phyloP scores from a whole-genome alignment of 108 stramenopile species.

The Cyclotella cryptica region DNA sequence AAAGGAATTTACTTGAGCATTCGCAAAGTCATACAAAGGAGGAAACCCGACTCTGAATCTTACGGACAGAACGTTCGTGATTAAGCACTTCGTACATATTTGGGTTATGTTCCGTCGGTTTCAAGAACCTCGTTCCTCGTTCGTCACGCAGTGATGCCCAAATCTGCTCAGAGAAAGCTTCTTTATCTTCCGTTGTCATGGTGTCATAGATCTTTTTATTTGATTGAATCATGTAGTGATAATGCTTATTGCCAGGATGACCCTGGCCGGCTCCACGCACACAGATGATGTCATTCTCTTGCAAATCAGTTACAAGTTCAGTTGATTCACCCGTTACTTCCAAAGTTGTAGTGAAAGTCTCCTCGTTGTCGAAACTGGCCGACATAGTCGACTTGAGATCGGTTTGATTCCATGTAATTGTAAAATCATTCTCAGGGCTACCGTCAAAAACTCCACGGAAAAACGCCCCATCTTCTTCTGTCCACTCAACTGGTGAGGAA shows the following conservation, averaged over 20 bases:
- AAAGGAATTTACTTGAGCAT: too few species aligned
- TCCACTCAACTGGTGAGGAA: not conserved
- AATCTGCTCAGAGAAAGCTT: not conserved
- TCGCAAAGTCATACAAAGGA: too few species aligned
- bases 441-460: constrained; percentile 11
- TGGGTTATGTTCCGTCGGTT: constrained; percentile 1
- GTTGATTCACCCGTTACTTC: not conserved
- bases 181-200: not conserved
- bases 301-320: not conserved
- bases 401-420: not conserved
- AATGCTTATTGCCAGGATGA: constrained; percentile 12
- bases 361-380: not conserved
- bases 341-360: not conserved
- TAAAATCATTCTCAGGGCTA: not conserved
- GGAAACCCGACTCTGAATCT: not conserved
- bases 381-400: too few species aligned
- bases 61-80: constrained; percentile 3
- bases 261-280: not conserved
- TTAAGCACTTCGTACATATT: not conserved
- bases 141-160: not conserved
- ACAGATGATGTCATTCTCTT: constrained; percentile 8
- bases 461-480: constrained; percentile 20
- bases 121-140: not conserved
- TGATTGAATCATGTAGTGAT: not conserved
- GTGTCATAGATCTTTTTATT: not conserved